Base-by-base conservation (phyloP, 768 basidiomycete species). In the Clavaria fumosa region DNA sequence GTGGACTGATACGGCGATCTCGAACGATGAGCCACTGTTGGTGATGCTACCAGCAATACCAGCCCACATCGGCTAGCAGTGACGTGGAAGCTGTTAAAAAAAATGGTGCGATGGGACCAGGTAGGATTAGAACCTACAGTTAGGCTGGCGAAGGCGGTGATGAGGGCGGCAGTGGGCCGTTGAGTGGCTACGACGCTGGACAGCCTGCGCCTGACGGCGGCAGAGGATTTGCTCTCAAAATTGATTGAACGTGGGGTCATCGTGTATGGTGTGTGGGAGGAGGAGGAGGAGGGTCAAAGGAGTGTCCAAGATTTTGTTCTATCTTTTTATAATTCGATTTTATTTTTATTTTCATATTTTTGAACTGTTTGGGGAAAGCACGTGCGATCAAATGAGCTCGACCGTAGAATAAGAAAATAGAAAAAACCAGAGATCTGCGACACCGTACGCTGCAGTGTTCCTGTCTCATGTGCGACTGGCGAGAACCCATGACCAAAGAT, bases 41-140 rank as follows among this genome's bases (percentile, higher is more conserved):
- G 75, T 53, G 34, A 72, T 52, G 17, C 59, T 60, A 27, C 79
- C 80, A 3, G 81, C 76, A 35, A 85, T 65, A 48, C 80, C 84
- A 43, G 76, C 80, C 82, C 83, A 88, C 83, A 88, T 84, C 15
- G 83, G 79, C 83, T 86, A 51, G 10, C 24, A 50, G 26, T 48
- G 37, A 47, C 26, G 34, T 24, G 38, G 7, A 41, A 28, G 37
- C n/a, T n/a, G 35, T 28, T 41, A 47, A 38, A 40, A 38, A 48
- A 45, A 36, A 52, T 40, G 43, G 43, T 38, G 34, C 34, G 45
- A 52, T 49, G 40, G 36, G 34, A 43, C 41, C 31, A 28, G 35
- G 27, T 38, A n/a, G 37, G 15, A 28, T 23, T 27, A 40, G 35
- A 37, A 59, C 73, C 56, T 49, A 83, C 81, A 42, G 72, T 75